Percentiles rank a stretch among this genome's conserved stretches.
These are phyloP conservation scores for Hanseniaspora singularis DNA, from an alignment of 805 yeast genomes.

Conservation along the genomic window DNA sequence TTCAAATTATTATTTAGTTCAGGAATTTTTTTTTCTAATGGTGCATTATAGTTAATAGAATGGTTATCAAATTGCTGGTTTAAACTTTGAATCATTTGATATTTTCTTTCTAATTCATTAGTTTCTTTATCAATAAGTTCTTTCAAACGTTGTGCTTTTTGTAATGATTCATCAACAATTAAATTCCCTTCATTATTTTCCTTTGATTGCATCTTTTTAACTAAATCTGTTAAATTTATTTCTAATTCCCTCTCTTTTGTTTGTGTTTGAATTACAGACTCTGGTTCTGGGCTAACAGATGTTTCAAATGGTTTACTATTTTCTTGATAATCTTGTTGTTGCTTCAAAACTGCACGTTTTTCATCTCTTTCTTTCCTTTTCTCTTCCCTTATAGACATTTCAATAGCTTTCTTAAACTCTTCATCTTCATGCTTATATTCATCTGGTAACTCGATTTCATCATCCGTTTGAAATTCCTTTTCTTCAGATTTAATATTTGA, in stretches of 20 bases:
- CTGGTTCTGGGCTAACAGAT: slow-evolving; percentile 13
- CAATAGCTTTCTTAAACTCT: slow-evolving; percentile 87
- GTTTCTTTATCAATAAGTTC: slow-evolving; percentile 14
- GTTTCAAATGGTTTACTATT: slow-evolving; percentile 23
- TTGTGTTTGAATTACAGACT: slow-evolving; percentile 15
- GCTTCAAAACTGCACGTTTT: not conserved
- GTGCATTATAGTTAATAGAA: not conserved
- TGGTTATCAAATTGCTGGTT: slow-evolving; percentile 6
- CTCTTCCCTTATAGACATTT: slow-evolving; percentile 72
- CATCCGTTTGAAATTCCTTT: slow-evolving; percentile 9
- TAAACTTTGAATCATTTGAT: slow-evolving; percentile 9
- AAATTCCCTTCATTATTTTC: not conserved
- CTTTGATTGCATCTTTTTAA: slow-evolving; percentile 11
- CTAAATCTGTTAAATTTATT: slow-evolving; percentile 15
- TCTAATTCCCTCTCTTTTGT: slow-evolving; percentile 17
- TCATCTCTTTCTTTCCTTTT: slow-evolving; percentile 26
- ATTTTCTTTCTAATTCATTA: slow-evolving; percentile 13
- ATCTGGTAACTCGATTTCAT: slow-evolving; percentile 15
- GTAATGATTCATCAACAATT: slow-evolving; percentile 1
- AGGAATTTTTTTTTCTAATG: not conserved
- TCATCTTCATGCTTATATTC: slow-evolving; percentile 58
- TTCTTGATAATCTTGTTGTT: no score
- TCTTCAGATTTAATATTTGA: slow-evolving; percentile 1
- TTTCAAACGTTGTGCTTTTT: slow-evolving; percentile 12
- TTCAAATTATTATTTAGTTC: not conserved